phyloP scores from a whole-genome alignment of 2,329 filamentous ascomycete species.

The Xylariaceae sp. region DNA sequence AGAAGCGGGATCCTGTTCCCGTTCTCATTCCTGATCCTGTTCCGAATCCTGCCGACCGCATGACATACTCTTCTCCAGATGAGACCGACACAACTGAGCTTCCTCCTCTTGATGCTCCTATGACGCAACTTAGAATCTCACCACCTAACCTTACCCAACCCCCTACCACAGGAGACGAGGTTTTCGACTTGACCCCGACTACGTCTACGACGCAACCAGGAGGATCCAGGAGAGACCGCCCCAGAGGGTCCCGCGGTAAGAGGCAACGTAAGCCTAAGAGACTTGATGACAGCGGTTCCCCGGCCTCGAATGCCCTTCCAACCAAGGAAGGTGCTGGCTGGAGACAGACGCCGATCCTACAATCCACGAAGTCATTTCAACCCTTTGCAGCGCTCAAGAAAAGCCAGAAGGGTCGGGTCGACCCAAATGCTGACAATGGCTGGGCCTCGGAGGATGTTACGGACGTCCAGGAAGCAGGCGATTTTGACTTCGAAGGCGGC shows the following conservation, averaged over 20 bases:
- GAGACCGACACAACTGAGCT: slow-evolving; percentile 28
- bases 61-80: slow-evolving; percentile 31
- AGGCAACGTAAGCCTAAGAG: slow-evolving; percentile 21
- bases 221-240: slow-evolving; percentile 23
- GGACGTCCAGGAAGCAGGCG: slow-evolving; percentile 88
- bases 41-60: slow-evolving; percentile 28
- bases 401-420: slow-evolving; percentile 47
- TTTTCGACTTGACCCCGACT: slow-evolving; percentile 21
- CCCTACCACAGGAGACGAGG: slow-evolving; percentile 29
- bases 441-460: slow-evolving; percentile 97
- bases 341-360: slow-evolving; percentile 62
- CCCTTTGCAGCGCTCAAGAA: slow-evolving; percentile 64
- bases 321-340: slow-evolving; percentile 53
- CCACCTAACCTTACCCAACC: slow-evolving; percentile 13
- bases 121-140: slow-evolving; percentile 23
- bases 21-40: too few species aligned
- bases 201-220: slow-evolving; percentile 12
- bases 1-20: slow-evolving; percentile 39
- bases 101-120: slow-evolving; percentile 5
- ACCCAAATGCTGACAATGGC: slow-evolving; percentile 63
- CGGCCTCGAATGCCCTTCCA: slow-evolving; percentile 24
- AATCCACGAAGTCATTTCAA: slow-evolving; percentile 65
- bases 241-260: slow-evolving; percentile 29
- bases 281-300: slow-evolving; percentile 17
- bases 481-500: slow-evolving; percentile 90